Evolutionary conservation across 202 grass and related monocot species (phyloP).

Genomic region (Brachypodium distachyon): DNA sequence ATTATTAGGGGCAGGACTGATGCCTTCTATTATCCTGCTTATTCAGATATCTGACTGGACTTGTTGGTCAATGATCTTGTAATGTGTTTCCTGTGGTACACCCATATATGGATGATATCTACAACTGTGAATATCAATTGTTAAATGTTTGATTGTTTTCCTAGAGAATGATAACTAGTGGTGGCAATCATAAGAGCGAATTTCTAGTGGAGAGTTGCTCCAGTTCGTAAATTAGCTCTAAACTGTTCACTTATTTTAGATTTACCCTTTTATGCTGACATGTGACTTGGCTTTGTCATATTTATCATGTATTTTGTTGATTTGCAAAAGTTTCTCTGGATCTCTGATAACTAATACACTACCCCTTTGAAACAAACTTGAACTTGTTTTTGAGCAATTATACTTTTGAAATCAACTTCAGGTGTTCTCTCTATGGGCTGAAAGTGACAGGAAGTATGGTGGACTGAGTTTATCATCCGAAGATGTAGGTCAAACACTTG

Average conservation of each 20-base stretch:
- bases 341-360: neutral
- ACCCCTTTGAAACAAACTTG: neutral
- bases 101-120: neutral
- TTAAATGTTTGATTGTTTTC: neutral
- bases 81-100: neutral
- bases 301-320: neutral
- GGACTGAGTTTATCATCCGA: slow-evolving; percentile 69
- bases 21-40: neutral
- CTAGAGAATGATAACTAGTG: neutral
- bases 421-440: slow-evolving; percentile 84
- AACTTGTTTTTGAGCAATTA: neutral
- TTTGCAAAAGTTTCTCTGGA: neutral
- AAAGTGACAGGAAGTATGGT: slow-evolving; percentile 71
- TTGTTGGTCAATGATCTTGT: neutral
- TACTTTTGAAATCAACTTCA: neutral
- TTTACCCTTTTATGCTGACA: neutral
- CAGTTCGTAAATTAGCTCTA: neutral
- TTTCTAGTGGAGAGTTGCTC: neutral
- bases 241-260: neutral
- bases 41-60: neutral
- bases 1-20: neutral
- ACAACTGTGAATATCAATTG: neutral
- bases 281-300: neutral
- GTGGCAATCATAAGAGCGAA: neutral
- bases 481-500: slow-evolving; percentile 65